phyloP scores from a whole-genome alignment of 225 moss, liverwort and hornwort genomes.

The Ulota crispa region DNA sequence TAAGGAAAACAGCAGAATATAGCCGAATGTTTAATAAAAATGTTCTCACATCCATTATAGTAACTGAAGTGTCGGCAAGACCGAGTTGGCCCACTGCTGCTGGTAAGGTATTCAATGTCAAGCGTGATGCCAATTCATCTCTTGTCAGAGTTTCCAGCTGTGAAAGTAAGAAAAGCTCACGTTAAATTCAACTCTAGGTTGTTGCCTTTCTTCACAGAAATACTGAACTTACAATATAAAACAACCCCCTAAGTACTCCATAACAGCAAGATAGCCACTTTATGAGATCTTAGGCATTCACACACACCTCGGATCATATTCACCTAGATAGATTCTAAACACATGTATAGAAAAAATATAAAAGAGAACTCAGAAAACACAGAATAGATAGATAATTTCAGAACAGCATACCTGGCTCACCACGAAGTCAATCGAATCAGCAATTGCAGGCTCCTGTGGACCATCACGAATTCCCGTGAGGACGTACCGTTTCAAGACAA shows the following conservation, averaged over 20 bases:
- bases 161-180: constrained; percentile 11
- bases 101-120: constrained; percentile 64
- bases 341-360: not conserved
- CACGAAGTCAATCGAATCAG: constrained; percentile 97
- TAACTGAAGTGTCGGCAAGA: constrained; percentile 76
- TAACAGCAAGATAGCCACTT: not conserved
- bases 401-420: constrained; percentile 69
- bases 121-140: constrained; percentile 89
- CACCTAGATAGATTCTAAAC: not conserved
- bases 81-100: constrained; percentile 80
- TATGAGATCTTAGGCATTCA: not conserved
- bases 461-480: constrained; percentile 92
- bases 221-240: not conserved
- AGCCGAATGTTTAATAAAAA: not conserved
- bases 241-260: not conserved
- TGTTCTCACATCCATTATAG: constrained; percentile 84
- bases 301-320: not conserved
- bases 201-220: not conserved
- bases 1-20: not conserved
- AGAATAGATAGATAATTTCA: not conserved
- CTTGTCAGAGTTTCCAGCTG: constrained; percentile 92
- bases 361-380: constrained; percentile 8
- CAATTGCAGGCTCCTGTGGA: constrained; percentile 85
- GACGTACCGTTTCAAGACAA: constrained; percentile 89
- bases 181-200: not conserved